Evolutionary conservation across 2,329 filamentous ascomycete species (phyloP), one percentile per base, ranked within the genome.

Genomic region (Cladosporium halotolerans): DNA sequence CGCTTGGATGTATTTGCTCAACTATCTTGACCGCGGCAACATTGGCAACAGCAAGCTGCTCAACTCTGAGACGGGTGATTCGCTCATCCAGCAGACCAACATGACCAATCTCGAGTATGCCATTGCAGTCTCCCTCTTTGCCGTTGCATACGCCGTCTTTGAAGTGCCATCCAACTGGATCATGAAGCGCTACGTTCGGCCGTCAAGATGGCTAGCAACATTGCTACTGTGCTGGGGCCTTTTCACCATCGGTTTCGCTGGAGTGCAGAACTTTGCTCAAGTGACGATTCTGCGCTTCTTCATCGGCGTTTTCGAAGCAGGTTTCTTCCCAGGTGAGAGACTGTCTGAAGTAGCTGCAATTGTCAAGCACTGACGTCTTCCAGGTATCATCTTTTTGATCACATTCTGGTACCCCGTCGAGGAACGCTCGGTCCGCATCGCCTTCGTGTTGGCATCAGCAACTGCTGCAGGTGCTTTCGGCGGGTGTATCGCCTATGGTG

Each of bases 21-120:
- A 63, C 56, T 55, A 52, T 13, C 46, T 54, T 11, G 55, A 48
- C 31, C 16, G 56, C 33, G 58, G 56, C 42, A 60, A 79, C 74
- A 56, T 79, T 66, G 66, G 76, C 73, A 58, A 54, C 49, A 48
- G 83, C 40, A 83, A 81, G 66, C 80, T 86, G 16, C 74, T 88
- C 58, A 87, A 88, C 63, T 70, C 68, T 76, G 48, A 51, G 16
- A 51, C 48, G 10, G 40, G 40, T n/a, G 48, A 51, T 23, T 51
- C 48, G 2, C 33, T 88, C 58, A 75, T 86, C 33, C 73, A 76
- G 18, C 76, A 81, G 61, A 84, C 83, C 1, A 60, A 73, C 57
- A 85, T 86, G 78, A 80, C 78, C 1, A 73, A 78, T 46, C 74
- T 77, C 61, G 73, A 86, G 61, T 88, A 82, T 68, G 79, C 79